Conservation (phyloP, 441 rosid species). For the Adansonia grandidieri region DNA sequence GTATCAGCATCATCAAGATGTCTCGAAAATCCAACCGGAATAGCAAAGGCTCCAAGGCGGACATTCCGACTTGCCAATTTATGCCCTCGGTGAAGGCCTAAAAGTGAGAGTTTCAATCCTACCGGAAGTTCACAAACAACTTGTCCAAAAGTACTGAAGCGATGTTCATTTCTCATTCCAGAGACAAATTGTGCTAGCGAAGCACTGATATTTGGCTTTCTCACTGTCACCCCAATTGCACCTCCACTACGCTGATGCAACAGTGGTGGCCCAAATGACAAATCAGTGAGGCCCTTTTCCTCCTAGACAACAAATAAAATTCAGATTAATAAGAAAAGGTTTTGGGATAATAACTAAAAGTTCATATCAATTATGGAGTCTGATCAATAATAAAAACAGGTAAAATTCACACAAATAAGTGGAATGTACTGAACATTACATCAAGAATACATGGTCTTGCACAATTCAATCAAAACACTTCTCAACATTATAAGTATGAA, state of each 20-base stretch:
- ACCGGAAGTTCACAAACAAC: slow-evolving; percentile 61
- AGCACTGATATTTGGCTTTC: slow-evolving; percentile 59
- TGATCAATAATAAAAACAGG: not conserved
- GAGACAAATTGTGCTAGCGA: slow-evolving; percentile 66
- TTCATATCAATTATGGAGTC: not conserved
- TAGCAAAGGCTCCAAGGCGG: slow-evolving; percentile 48
- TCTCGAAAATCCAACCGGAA: slow-evolving; percentile 55
- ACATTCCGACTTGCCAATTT: slow-evolving; percentile 37
- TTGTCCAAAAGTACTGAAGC: slow-evolving; percentile 70
- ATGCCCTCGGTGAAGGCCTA: slow-evolving; percentile 55
- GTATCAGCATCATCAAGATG: slow-evolving; percentile 29
- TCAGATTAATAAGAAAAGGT: not conserved
- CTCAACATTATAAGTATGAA: not conserved
- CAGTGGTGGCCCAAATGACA: slow-evolving; percentile 73
- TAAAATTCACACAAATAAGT: not conserved
- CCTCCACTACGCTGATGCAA: slow-evolving; percentile 58
- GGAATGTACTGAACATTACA: not conserved
- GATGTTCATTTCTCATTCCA: slow-evolving; percentile 37
- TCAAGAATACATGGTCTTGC: not conserved
- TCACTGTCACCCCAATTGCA: slow-evolving; percentile 61
- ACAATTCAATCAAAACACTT: not conserved
- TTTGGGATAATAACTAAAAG: not conserved
- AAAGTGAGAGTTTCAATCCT: slow-evolving; percentile 58
- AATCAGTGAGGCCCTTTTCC: slow-evolving; percentile 63
- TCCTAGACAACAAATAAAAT: slow-evolving; percentile 33